phyloP scores from a whole-genome alignment of 163 green algal genomes.

The Trebouxia gelatinosa region DNA sequence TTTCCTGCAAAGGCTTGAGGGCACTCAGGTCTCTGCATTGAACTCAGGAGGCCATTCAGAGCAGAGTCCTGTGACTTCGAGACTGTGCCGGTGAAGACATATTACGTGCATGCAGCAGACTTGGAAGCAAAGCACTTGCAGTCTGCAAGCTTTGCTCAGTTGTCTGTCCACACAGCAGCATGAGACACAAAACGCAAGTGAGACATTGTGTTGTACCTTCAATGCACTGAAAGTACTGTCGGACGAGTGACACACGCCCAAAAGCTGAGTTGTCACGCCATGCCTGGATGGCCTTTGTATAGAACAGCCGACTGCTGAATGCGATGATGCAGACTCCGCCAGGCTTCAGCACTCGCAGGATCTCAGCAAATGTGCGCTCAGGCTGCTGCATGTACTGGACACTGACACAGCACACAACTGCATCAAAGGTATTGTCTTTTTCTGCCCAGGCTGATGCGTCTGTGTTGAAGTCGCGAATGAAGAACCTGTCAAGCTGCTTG shows the following conservation, averaged over 20 bases:
- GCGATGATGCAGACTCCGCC: slow-evolving; percentile 81
- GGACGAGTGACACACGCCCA: slow-evolving; percentile 67
- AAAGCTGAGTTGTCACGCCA: slow-evolving; percentile 60
- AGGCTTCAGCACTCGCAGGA: slow-evolving; percentile 83
- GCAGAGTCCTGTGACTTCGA: no score
- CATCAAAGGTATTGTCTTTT: slow-evolving; percentile 64
- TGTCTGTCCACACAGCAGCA: no score
- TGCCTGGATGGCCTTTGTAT: slow-evolving; percentile 68
- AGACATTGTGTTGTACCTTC: slow-evolving; percentile 32
- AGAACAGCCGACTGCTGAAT: slow-evolving; percentile 89
- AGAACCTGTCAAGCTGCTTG: slow-evolving; percentile 60
- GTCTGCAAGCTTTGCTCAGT: no score
- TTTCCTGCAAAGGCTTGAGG: no score
- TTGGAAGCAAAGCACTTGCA: no score
- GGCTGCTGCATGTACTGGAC: slow-evolving; percentile 86
- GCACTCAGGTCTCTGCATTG: no score
- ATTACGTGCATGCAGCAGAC: no score
- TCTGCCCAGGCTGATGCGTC: slow-evolving; percentile 65
- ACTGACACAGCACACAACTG: slow-evolving; percentile 29
- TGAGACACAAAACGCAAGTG: not conserved
- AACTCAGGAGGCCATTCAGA: no score
- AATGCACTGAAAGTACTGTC: slow-evolving; percentile 72
- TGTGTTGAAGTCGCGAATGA: slow-evolving; percentile 77
- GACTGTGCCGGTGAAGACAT: no score
- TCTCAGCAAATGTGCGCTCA: slow-evolving; percentile 82